Conservation (phyloP, 176 grass and related monocot genomes). For the Neostapfia colusana region DNA sequence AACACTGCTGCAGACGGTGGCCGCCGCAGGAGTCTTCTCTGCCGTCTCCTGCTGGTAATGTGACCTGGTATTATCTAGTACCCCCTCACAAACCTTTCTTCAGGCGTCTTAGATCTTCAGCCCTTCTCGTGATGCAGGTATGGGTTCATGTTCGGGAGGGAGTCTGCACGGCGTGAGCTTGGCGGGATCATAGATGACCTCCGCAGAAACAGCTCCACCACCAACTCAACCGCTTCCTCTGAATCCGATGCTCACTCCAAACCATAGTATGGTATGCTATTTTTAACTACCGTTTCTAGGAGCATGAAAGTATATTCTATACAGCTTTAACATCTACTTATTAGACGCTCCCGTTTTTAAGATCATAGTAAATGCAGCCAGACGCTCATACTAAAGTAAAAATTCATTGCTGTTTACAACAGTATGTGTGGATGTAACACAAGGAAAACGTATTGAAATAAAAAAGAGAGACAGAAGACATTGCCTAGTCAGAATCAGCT, state of each 20-base stretch:
- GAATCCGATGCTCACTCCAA: conserved; percentile 41
- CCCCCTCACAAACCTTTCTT: background rate
- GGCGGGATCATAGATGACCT: conserved; percentile 84
- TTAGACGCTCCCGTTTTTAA: no score
- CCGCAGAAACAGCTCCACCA: conserved; percentile 25
- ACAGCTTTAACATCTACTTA: background rate
- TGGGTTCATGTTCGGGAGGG: conserved; percentile 99
- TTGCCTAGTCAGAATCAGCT: no score
- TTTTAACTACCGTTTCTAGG: no score
- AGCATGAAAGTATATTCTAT: background rate
- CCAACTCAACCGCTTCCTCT: background rate
- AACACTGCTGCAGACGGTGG: conserved; percentile 73
- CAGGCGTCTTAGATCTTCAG: background rate
- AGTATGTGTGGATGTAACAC: no score
- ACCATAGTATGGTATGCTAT: conserved; percentile 30
- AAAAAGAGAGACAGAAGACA: no score
- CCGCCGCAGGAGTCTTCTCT: conserved; percentile 87
- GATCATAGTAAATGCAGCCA: no score
- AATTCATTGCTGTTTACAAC: no score
- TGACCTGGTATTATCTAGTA: background rate
- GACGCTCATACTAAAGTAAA: no score
- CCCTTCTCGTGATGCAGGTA: conserved; percentile 55
- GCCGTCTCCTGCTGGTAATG: conserved; percentile 82
- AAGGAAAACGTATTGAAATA: no score
- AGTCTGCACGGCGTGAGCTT: conserved; percentile 89